Base-by-base conservation (phyloP, 345 rosid genomes). In the Aethionema arabicum region DNA sequence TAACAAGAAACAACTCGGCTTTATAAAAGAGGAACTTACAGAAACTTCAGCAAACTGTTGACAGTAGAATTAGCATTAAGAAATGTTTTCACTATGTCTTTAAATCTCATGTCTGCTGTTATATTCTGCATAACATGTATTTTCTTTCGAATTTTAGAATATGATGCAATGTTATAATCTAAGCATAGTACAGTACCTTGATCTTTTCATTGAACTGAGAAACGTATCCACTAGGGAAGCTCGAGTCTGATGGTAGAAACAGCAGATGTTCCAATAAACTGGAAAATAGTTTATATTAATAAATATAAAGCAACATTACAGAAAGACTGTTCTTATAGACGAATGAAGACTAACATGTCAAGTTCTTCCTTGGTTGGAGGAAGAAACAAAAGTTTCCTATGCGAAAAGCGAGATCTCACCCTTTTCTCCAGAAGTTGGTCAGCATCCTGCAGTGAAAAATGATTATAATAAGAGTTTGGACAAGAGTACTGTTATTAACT, bases 341-440 rank as follows among this genome's bases (percentile, higher is more conserved):
- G 44, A 12, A 49, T 45, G 32, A 55, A 2, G 48, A 71, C 36
- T 48, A 68, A 87, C 99, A 87, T 79, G 53, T 79, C 81, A 52
- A 85, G 33, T 45, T 87, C 90, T 74, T 85, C 88, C 68, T 63
- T 76, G 3, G 90, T 80, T 39, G 88, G 90, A 62, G 96, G 86
- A 73, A 85, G 88, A 84, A 90, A 93, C 72, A 90, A 52, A 2
- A 87, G 67, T 70, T 85, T 87, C 59, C 95, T 80, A 67, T 90
- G 95, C 38, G 98, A 89, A 76, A 92, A 87, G 58, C 97, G 95
- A 44, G 98, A 92, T 70, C 95, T 85, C 64, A 87, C 97, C 78
- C 98, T 77, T 76, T 92, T 92, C 67, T 92, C 97, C 77, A 92
- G 74, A 75, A 92, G 91, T 69, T 92, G 96, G 66, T 92, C 98